Conservation (phyloP, 306 rosid genomes). For the Ormosia semicastrata region DNA sequence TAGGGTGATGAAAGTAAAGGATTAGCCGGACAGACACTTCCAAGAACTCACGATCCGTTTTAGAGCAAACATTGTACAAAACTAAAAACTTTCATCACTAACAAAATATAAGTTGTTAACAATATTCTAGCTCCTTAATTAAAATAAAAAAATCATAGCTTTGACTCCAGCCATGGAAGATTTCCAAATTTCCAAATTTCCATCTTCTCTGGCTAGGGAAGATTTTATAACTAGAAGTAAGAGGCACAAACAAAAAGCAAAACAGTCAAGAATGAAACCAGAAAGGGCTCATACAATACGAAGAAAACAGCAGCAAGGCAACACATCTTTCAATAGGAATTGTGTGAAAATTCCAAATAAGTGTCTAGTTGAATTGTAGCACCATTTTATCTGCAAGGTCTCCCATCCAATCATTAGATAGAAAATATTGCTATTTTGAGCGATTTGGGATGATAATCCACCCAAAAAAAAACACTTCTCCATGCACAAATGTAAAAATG, state of each 20-base stretch:
- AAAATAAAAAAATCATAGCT: background rate
- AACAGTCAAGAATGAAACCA: no score
- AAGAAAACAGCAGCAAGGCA: background rate
- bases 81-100: background rate
- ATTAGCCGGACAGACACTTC: background rate
- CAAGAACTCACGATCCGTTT: background rate
- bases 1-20: conserved; percentile 7
- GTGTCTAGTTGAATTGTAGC: background rate
- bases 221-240: background rate
- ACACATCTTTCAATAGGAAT: no score
- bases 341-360: no score
- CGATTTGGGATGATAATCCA: background rate
- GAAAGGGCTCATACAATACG: no score
- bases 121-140: background rate
- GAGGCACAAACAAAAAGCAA: background rate
- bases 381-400: background rate
- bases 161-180: background rate
- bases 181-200: background rate
- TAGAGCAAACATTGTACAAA: background rate
- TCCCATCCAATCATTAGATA: background rate
- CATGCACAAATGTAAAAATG: background rate
- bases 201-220: background rate
- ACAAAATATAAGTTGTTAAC: background rate
- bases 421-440: background rate
- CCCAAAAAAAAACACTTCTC: background rate